phyloP scores from a whole-genome alignment of 129 eudicot genomes.

The Arctium lappa region DNA sequence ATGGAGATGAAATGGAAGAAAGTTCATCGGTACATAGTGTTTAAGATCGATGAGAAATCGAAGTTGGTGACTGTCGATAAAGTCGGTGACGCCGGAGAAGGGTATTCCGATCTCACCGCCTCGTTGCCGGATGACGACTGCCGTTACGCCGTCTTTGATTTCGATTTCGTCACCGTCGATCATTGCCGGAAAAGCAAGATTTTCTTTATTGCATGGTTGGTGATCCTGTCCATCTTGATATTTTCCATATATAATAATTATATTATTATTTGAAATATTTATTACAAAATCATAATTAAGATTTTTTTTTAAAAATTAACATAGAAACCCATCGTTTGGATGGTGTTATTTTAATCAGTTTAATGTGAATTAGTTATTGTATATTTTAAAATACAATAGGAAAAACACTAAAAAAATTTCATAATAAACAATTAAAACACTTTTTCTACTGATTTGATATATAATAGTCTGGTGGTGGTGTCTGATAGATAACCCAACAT shows the following conservation, averaged over 20 bases:
- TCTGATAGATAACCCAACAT: too few species aligned
- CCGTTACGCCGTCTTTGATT: conserved; percentile 84
- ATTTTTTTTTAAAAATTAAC: neutral
- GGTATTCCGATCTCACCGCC: conserved; percentile 67
- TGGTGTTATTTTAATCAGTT: neutral
- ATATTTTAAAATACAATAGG: neutral
- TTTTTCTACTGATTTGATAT: neutral
- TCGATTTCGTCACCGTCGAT: conserved; percentile 81
- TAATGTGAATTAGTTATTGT: neutral
- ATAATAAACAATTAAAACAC: neutral
- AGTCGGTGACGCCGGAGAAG: conserved; percentile 69
- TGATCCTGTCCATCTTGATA: neutral
- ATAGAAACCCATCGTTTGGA: neutral
- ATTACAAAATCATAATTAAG: neutral
- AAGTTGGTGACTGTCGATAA: conserved; percentile 69
- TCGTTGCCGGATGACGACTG: conserved; percentile 75
- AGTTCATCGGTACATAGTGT: conserved; percentile 61
- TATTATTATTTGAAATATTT: neutral
- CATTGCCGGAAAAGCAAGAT: conserved; percentile 89
- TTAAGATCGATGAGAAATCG: conserved; percentile 72
- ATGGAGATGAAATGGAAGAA: conserved; percentile 94
- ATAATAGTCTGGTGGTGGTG: too few species aligned
- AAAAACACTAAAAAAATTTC: neutral
- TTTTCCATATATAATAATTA: neutral
- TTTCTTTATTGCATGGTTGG: conserved; percentile 90